Conservation (phyloP, 352 stramenopile species). For the Pythium monospermum region DNA sequence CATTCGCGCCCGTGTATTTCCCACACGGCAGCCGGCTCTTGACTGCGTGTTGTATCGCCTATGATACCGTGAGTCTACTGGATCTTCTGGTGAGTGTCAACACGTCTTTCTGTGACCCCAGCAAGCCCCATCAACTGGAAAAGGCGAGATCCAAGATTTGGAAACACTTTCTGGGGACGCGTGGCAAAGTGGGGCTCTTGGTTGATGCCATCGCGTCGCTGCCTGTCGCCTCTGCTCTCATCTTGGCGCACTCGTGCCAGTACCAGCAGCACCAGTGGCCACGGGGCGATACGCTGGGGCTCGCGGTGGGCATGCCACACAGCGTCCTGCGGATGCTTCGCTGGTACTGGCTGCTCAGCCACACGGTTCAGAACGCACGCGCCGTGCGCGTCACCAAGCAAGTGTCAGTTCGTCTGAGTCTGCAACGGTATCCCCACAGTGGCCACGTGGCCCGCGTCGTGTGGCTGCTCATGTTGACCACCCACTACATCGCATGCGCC, state of each 20-base stretch:
- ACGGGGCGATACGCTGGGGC: neutral
- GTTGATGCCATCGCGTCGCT: too few species aligned
- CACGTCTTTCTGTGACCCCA: conserved; percentile 14
- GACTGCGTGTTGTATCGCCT: neutral
- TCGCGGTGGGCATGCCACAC: neutral
- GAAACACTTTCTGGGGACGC: neutral
- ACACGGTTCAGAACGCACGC: conserved; percentile 5
- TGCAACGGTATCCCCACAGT: neutral
- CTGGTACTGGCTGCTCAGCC: conserved; percentile 2
- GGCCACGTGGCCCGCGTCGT: conserved; percentile 12
- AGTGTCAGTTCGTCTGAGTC: conserved; percentile 1
- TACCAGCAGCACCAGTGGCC: too few species aligned
- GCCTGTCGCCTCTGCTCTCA: too few species aligned
- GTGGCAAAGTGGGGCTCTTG: conserved; percentile 5
- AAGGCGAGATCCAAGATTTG: conserved; percentile 3
- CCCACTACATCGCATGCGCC: conserved; percentile 24
- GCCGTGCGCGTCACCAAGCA: conserved; percentile 8
- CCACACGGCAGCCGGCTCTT: neutral
- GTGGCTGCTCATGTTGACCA: conserved; percentile 15
- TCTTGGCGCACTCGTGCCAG: too few species aligned
- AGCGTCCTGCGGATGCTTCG: neutral
- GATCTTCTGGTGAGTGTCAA: conserved; percentile 17
- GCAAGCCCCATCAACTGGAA: conserved; percentile 12
- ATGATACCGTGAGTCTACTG: conserved; percentile 7
- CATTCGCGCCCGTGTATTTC: conserved; percentile 14